phyloP scores from a whole-genome alignment of 495 filamentous ascomycete genomes.

The Parathielavia appendiculata region DNA sequence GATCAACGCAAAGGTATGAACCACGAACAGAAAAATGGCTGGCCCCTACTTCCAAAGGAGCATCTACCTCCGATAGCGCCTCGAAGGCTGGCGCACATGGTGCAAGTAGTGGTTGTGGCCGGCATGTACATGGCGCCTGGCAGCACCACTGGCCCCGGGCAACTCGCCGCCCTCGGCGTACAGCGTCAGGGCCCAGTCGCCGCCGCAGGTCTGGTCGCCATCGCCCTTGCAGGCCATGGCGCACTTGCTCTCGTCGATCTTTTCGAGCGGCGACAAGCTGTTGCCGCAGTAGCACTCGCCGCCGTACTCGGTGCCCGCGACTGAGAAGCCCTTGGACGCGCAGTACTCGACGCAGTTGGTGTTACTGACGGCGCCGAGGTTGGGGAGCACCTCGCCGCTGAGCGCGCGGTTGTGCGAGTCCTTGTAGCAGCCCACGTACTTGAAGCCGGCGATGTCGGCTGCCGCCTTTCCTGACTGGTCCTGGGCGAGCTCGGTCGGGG shows the following conservation, averaged over 20 bases:
- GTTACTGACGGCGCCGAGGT: slow-evolving; percentile 49
- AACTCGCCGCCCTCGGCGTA: slow-evolving; percentile 34
- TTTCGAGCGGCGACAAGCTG: slow-evolving; percentile 32
- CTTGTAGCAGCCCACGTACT: slow-evolving; percentile 35
- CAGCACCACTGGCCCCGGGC: neutral
- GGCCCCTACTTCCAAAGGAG: neutral
- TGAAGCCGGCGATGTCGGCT: slow-evolving; percentile 25
- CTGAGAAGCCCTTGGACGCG: slow-evolving; percentile 43
- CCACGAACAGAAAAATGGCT: neutral
- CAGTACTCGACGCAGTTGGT: slow-evolving; percentile 57
- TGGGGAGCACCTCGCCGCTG: slow-evolving; percentile 39
- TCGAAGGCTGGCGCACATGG: slow-evolving; percentile 22
- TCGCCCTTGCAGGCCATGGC: slow-evolving; percentile 44
- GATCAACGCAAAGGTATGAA: neutral
- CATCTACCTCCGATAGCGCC: slow-evolving; percentile 15
- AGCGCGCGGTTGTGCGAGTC: slow-evolving; percentile 34
- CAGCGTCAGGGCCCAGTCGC: slow-evolving; percentile 38
- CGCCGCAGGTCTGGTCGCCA: slow-evolving; percentile 42
- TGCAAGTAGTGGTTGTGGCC: slow-evolving; percentile 25
- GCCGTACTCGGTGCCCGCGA: slow-evolving; percentile 61
- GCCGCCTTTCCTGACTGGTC: slow-evolving; percentile 2
- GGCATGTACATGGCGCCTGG: slow-evolving; percentile 9
- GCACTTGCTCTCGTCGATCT: slow-evolving; percentile 42
- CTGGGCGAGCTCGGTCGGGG: slow-evolving; percentile 17
- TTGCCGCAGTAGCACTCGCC: slow-evolving; percentile 63